Conservation (phyloP, 148 eudicot genomes). For the Rhododendron griersonianum region DNA sequence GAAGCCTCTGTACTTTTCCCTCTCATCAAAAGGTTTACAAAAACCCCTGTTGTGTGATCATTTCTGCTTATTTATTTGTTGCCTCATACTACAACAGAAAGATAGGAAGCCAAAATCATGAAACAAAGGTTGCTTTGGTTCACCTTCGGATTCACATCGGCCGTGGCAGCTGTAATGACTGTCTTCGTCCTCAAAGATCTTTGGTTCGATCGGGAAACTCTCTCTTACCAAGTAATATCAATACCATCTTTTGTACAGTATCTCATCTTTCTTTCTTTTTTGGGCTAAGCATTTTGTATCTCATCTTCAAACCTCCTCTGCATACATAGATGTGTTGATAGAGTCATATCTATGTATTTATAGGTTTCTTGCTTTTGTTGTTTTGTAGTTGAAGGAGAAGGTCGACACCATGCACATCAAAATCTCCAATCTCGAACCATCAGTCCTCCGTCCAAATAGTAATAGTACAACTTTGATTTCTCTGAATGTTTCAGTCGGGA, state of each 20-base stretch:
- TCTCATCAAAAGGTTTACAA: neutral
- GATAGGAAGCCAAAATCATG: neutral
- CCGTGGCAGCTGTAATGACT: conserved; percentile 15
- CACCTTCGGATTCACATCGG: conserved; percentile 20
- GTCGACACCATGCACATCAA: conserved; percentile 18
- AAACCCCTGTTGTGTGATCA: neutral
- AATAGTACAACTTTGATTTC: neutral
- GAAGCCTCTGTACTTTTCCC: neutral
- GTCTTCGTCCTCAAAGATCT: conserved; percentile 23
- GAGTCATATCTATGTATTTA: neutral
- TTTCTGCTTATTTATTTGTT: neutral
- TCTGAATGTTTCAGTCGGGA: neutral
- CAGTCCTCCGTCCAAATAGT: neutral
- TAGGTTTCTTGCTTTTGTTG: neutral
- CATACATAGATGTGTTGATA: neutral
- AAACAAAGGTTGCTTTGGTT: conserved; percentile 19
- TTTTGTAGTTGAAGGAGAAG: conserved; percentile 8
- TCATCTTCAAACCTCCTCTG: too few species aligned
- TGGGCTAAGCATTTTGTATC: too few species aligned
- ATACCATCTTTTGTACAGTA: too few species aligned
- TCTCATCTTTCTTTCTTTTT: too few species aligned
- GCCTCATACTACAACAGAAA: neutral
- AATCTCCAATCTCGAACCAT: conserved; percentile 11
- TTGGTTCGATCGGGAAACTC: conserved; percentile 17
- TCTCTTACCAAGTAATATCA: neutral